phyloP scores from a whole-genome alignment of 495 filamentous ascomycete species.

The Thermochaetoides thermophila region DNA sequence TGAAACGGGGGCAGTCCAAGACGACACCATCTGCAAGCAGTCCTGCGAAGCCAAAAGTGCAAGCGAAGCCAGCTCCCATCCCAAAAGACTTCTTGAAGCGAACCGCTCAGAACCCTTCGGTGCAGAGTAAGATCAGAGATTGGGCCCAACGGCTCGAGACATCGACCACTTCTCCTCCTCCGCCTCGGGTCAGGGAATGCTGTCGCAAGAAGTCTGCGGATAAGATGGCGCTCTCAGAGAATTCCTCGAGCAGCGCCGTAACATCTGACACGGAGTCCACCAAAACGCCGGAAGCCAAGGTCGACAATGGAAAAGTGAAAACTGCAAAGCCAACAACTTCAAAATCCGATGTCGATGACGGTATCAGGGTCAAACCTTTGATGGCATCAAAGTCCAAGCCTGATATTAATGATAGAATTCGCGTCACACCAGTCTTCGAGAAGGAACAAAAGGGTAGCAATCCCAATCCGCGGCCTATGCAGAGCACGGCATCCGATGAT shows the following conservation, averaged over 20 bases:
- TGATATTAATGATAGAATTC: conserved; percentile 22
- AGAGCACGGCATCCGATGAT: conserved; percentile 18
- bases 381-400: conserved; percentile 9
- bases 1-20: conserved; percentile 33
- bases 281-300: conserved; percentile 10
- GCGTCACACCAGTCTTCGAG: conserved; percentile 15
- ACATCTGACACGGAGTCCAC: too few species aligned
- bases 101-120: conserved; percentile 32
- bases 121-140: conserved; percentile 36
- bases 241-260: too few species aligned
- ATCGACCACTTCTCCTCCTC: too few species aligned
- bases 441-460: conserved; percentile 6
- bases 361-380: conserved; percentile 19
- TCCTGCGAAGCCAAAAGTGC: conserved; percentile 21
- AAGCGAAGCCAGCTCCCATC: conserved; percentile 21
- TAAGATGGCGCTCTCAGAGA: too few species aligned
- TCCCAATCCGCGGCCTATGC: not conserved
- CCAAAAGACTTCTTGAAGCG: conserved; percentile 38
- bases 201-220: too few species aligned
- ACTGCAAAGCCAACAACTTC: conserved; percentile 12
- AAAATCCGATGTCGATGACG: conserved; percentile 14
- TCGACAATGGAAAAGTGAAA: conserved; percentile 19
- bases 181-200: too few species aligned
- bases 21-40: conserved; percentile 27
- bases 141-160: conserved; percentile 34